Evolutionary conservation across 257 asterid species (phyloP).

Genomic region (Thymus mandschuricus): DNA sequence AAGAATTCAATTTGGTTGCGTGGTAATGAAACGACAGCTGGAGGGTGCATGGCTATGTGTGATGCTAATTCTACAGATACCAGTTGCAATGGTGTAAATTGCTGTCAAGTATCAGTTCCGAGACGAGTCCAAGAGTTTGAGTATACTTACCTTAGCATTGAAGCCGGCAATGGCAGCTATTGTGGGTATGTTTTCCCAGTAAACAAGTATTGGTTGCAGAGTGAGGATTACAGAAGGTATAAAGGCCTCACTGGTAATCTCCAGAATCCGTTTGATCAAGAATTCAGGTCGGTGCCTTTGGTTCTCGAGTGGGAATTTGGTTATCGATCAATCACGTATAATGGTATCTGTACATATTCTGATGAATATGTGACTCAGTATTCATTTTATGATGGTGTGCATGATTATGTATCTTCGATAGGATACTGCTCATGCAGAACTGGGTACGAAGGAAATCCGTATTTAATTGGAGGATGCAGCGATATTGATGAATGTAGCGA

Average conservation of each 20-base stretch:
- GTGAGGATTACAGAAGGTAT: constrained; percentile 19
- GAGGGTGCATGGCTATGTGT: constrained; percentile 39
- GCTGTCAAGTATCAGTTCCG: constrained; percentile 36
- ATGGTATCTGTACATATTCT: neutral
- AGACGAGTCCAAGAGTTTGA: constrained; percentile 10
- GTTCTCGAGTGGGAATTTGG: constrained; percentile 43
- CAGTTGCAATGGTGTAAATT: constrained; percentile 36
- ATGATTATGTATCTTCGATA: neutral
- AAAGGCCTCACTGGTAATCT: constrained; percentile 15
- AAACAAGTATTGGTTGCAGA: constrained; percentile 30
- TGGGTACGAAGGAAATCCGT: constrained; percentile 39
- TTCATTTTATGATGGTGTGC: neutral
- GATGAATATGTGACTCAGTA: neutral
- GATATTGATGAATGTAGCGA: constrained; percentile 30
- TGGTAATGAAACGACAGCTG: neutral
- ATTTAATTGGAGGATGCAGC: constrained; percentile 30
- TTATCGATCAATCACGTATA: neutral
- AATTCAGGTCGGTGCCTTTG: constrained; percentile 28
- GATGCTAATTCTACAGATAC: constrained; percentile 14
- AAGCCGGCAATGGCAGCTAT: neutral
- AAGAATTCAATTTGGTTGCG: constrained; percentile 30
- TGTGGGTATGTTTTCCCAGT: constrained; percentile 45
- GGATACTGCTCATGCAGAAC: neutral
- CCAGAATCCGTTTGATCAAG: constrained; percentile 34
- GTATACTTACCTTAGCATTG: constrained; percentile 19